A percentile compares a stretch with the other conserved stretches of the same genome.
Conservation (phyloP, 2,329 filamentous ascomycete genomes). For the Alternaria consortialis region DNA sequence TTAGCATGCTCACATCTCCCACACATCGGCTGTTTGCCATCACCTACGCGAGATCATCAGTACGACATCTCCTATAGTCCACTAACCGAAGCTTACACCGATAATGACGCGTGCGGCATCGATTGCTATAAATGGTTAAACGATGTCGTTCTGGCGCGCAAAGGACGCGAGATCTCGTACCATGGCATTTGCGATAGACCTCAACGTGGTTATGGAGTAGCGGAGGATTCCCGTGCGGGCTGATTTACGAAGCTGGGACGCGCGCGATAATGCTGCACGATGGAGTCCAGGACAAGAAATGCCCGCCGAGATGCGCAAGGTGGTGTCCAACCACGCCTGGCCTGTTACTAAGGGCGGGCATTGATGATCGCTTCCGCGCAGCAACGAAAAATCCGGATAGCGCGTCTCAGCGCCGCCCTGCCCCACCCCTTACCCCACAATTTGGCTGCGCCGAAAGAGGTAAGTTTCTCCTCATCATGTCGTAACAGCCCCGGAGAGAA, state of each 20-base stretch:
- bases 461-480: constrained; percentile 16
- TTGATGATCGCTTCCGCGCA: constrained; percentile 1
- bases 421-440: constrained; percentile 32
- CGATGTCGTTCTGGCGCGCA: constrained; percentile 6
- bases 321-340: constrained; percentile 22
- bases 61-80: background rate
- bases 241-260: constrained; percentile 26
- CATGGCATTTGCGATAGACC: constrained; percentile 43
- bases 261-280: constrained; percentile 5
- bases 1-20: constrained; percentile 44
- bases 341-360: constrained; percentile 29
- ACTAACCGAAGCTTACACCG: constrained; percentile 35
- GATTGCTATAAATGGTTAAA: constrained; percentile 41
- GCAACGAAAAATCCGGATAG: constrained; percentile 20
- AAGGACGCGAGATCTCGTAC: constrained; percentile 24
- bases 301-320: constrained; percentile 22
- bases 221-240: constrained; percentile 16
- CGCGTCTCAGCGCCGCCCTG: constrained; percentile 5
- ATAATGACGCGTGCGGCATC: constrained; percentile 51
- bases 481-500: background rate
- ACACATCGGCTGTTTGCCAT: constrained; percentile 47
- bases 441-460: constrained; percentile 17
- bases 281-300: constrained; percentile 17
- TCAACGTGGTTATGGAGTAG: constrained; percentile 3
- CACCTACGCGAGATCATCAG: constrained; percentile 38